Base-by-base conservation (phyloP, 2,329 filamentous ascomycete genomes). In the Aspergillus pseudoglaucus region DNA sequence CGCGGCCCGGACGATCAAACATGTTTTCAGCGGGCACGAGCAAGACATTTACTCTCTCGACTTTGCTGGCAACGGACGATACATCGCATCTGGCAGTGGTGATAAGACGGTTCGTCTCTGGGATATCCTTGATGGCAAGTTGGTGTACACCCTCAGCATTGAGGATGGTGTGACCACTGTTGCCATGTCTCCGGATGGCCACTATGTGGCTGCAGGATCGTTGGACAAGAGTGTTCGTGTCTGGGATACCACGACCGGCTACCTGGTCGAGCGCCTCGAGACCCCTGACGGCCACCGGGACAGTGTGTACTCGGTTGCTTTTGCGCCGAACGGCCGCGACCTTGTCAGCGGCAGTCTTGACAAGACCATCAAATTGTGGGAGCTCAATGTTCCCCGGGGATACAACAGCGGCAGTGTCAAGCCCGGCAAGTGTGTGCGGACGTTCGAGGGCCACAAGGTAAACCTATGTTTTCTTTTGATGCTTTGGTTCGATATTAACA, bases 341-440 rank as follows among this genome's bases (percentile, higher is more conserved):
- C 83, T 98, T 37, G 91, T 97, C 63, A 94, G 87, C 61, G 93
- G 93, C 54, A 94, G 87, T 78, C 75, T 97, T 59, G 93, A 98
- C 68, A 95, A 95, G 78, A 97, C 91, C 0, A 97, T 97, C 77
- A 95, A 96, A 77, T 95, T 97, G 86, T 98, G 93, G 90, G 90
- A 96, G 75, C 79, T 98, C 44, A 84, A 81, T 47, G 81, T 86
- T 18, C 81, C 85, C 40, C 81, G 87, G 58, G 80, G 84, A 60
- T 79, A 83, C 50, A 78, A 82, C 42, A 82, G 80, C 63, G 78
- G 81, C 40, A 82, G 79, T 27, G 79, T 84, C 7, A 94, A 93
- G 75, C 86, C 87, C 32, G 91, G 93, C 59, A 89, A 95, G 68
- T 97, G 93, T 66, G 84, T 96, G 61, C 89, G 90, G 75, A 97